These are phyloP conservation scores for Malbranchea zuffiana DNA, from an alignment of 2,329 filamentous ascomycete genomes.

Conservation along the genomic window DNA sequence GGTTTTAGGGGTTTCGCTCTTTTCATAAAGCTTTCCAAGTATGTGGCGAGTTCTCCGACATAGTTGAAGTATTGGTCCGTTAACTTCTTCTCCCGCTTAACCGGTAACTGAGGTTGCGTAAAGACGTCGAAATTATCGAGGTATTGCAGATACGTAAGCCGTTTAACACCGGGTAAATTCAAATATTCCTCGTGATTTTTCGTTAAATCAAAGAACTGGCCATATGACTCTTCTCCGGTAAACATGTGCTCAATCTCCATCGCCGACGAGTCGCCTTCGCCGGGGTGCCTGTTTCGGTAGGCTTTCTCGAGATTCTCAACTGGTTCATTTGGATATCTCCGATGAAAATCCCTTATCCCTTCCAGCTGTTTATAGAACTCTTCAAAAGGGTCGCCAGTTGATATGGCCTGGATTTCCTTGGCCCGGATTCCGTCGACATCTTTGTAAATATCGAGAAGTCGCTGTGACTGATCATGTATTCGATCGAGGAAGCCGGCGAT, in stretches of 20 bases:
- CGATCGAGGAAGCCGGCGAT: conserved; percentile 75
- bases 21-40: conserved; percentile 80
- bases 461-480: conserved; percentile 74
- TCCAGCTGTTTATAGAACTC: conserved; percentile 80
- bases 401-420: conserved; percentile 73
- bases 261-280: conserved; percentile 52
- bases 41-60: conserved; percentile 64
- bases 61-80: conserved; percentile 91
- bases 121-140: conserved; percentile 87
- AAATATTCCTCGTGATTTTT: conserved; percentile 76
- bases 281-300: conserved; percentile 62
- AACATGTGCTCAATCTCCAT: conserved; percentile 82
- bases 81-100: conserved; percentile 74
- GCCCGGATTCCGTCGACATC: conserved; percentile 62
- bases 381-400: conserved; percentile 74
- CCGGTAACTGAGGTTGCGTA: conserved; percentile 56
- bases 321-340: conserved; percentile 83
- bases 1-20: conserved; percentile 78
- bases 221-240: conserved; percentile 88
- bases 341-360: conserved; percentile 76
- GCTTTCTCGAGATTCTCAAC: conserved; percentile 90
- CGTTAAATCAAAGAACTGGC: conserved; percentile 83
- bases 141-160: conserved; percentile 83
- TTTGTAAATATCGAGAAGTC: conserved; percentile 72
- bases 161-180: conserved; percentile 77